Base-by-base conservation (phyloP, 2,329 filamentous ascomycete genomes). In the Tympanopsis confertula region DNA sequence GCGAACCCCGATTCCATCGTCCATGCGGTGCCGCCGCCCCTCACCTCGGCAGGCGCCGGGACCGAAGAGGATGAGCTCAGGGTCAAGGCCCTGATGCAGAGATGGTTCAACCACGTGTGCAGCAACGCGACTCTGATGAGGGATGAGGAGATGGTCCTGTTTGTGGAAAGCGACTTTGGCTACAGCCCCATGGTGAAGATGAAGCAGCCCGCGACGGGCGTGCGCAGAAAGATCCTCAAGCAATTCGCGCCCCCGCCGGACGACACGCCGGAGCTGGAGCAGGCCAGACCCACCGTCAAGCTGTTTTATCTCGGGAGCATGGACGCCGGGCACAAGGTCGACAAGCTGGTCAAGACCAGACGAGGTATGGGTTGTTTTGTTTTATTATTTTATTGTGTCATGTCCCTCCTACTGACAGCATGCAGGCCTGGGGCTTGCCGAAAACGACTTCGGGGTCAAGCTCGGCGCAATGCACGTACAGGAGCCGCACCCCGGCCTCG, bases 161-260 rank as follows among this genome's bases (percentile, higher is more conserved):
- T 98, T 51, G 87, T 98, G n/a, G 91, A 98, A 62, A 94, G 86
- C 54, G 91, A 98, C 57, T 96, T 95, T 57, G 91, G 91, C 29
- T 98, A 98, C 60, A 95, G 87, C 52, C 91, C 91, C 1, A 82
- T 96, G 52, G 81, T 95, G 35, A 82, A 89, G 58, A 86, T 87
- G 71, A 94, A 93, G 67, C 91, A 98, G 59, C 91, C 91, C 17
- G 91, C 91, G 5, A 98, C 91, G 2, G 91, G 91, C 30, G 86
- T 98, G 48, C 78, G 91, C 44, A 76, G 91, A 54, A 95, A 95
- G 65, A 82, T 96, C 43, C 69, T 98, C 56, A 98, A 98, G 69
- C 91, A 98, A 58, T 98, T 98, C 60, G 89, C 91, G 26, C 91
- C 91, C 20, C 91, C 91, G 1, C 88, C 91, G 12, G 91, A 98